Evolutionary conservation across 108 stramenopile species (phyloP).

Genomic region (Cyclostephanos invisitatus): DNA sequence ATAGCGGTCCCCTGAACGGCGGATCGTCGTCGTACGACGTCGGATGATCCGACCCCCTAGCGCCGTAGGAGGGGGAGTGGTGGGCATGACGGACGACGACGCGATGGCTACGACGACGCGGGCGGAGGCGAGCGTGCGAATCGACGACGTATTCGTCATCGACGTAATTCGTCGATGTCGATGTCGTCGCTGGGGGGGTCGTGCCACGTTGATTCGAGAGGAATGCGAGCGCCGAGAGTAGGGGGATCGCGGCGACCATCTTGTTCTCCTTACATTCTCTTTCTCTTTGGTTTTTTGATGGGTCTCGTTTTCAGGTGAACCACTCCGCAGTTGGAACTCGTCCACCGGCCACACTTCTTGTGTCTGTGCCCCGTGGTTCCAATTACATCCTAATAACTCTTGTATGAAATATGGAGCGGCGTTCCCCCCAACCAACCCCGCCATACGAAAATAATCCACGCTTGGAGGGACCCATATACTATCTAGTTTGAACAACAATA

Average conservation of each 20-base stretch:
- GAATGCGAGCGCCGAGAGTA: constrained; percentile 7
- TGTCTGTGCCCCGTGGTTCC: too few relatives aligned
- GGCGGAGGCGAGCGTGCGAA: background rate
- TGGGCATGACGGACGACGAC: too few relatives aligned
- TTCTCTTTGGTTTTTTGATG: too few relatives aligned
- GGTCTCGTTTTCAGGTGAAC: too few relatives aligned
- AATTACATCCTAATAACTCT: too few relatives aligned
- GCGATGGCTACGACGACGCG: background rate
- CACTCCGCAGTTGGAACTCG: too few relatives aligned
- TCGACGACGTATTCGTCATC: background rate
- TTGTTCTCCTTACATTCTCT: background rate
- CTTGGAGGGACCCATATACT: too few relatives aligned
- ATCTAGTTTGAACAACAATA: too few relatives aligned
- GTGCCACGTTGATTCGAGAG: background rate
- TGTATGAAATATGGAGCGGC: too few relatives aligned
- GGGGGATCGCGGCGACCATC: background rate
- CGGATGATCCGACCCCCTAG: constrained; percentile 41
- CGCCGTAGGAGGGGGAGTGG: constrained; percentile 38
- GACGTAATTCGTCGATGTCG: background rate
- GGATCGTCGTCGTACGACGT: constrained; percentile 55
- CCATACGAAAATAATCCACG: too few relatives aligned
- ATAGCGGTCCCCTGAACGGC: constrained; percentile 50
- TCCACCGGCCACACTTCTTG: too few relatives aligned
- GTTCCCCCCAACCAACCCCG: too few relatives aligned
- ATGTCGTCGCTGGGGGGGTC: background rate